Evolutionary conservation across 192 early-diverging fungal genomes (phyloP).

Genomic region (Jimgerdemannia lactiflua): DNA sequence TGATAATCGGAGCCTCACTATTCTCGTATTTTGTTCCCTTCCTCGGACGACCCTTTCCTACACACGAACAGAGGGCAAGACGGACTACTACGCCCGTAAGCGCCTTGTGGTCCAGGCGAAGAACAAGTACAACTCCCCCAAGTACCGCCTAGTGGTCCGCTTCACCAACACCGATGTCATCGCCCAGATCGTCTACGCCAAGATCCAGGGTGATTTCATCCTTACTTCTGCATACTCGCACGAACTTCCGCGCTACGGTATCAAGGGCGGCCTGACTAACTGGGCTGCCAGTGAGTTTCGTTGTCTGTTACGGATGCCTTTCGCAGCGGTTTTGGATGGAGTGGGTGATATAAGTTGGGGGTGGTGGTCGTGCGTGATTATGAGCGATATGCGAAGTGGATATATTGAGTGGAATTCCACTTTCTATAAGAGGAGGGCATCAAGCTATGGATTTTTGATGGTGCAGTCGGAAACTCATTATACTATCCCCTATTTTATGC

Average conservation of each 20-base stretch:
- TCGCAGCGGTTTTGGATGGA: too few species aligned
- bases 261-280: conserved; percentile 99
- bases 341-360: too few species aligned
- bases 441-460: background rate
- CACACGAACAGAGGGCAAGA: conserved; percentile 89
- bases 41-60: background rate
- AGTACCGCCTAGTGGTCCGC: conserved; percentile 99
- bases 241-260: conserved; percentile 93
- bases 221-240: conserved; percentile 94
- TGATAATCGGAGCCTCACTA: too few species aligned
- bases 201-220: conserved; percentile 96
- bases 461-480: background rate
- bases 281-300: conserved; percentile 71
- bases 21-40: too few species aligned
- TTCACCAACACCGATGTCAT: conserved; percentile 99
- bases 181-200: conserved; percentile 97
- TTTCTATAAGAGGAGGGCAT: too few species aligned
- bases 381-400: too few species aligned
- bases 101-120: conserved; percentile 98
- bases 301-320: too few species aligned
- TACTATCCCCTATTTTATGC: conserved; percentile 8
- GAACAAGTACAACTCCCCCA: conserved; percentile 99
- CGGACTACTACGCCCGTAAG: conserved; percentile 99
- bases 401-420: too few species aligned
- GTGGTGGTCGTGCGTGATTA: too few species aligned